phyloP scores from a whole-genome alignment of 192 early-diverging fungal species.

The Backusella sp. region DNA sequence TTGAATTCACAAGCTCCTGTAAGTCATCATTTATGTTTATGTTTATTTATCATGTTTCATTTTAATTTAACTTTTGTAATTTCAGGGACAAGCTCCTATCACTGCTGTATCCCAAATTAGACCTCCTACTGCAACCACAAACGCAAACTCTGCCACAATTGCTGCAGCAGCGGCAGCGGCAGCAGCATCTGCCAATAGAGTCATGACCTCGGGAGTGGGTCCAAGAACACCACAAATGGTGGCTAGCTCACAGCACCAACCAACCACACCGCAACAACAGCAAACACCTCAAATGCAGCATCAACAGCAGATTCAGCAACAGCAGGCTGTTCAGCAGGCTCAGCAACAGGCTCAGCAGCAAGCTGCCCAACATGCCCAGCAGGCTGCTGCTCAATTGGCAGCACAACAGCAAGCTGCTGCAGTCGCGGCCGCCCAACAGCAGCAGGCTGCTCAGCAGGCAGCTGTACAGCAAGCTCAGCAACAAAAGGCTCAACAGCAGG shows the following conservation, averaged over 20 bases:
- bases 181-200: conserved; percentile 1
- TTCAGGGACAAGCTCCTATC: conserved; percentile 22
- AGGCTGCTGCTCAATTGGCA: not conserved
- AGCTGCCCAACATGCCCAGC: not conserved
- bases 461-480: conserved; percentile 16
- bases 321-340: conserved; percentile 21
- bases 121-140: conserved; percentile 14
- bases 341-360: not conserved
- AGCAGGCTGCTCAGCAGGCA: conserved; percentile 14
- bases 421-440: conserved; percentile 34
- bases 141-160: conserved; percentile 20
- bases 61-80: conserved; percentile 21
- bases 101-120: conserved; percentile 25
- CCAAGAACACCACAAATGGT: not conserved
- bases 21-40: not conserved
- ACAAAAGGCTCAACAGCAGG: conserved; percentile 22
- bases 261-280: not conserved
- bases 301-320: conserved; percentile 4
- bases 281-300: not conserved
- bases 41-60: not conserved
- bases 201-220: not conserved
- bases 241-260: not conserved
- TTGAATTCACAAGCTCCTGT: conserved; percentile 33
- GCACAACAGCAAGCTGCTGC: conserved; percentile 28
- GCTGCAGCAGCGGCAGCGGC: conserved; percentile 30